phyloP scores from a whole-genome alignment of 331 rosid genomes.

The Acacia pycnantha region DNA sequence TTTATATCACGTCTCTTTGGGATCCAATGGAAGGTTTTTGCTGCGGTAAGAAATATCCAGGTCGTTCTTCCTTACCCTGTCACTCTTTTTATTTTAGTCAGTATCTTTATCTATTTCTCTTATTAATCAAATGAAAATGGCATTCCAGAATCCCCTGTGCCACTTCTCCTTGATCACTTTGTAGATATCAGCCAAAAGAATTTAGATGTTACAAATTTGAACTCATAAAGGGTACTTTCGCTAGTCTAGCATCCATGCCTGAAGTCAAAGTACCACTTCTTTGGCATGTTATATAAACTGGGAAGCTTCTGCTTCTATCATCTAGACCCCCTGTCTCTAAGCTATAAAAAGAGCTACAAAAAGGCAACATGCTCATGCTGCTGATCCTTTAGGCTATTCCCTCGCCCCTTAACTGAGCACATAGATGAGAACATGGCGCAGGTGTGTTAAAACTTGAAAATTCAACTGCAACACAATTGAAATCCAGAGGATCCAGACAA shows the following conservation, averaged over 20 bases:
- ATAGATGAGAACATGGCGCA: neutral
- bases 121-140: neutral
- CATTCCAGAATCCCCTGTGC: neutral
- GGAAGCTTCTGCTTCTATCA: neutral
- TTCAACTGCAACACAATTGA: neutral
- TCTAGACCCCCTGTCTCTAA: neutral
- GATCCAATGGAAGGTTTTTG: neutral
- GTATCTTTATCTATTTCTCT: neutral
- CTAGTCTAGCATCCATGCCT: neutral
- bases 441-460: neutral
- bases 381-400: neutral
- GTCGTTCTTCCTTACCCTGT: neutral
- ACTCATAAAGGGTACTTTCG: neutral
- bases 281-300: neutral
- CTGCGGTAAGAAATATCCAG: neutral
- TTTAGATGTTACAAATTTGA: neutral
- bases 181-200: neutral
- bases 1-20: neutral
- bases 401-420: neutral
- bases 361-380: neutral
- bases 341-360: neutral
- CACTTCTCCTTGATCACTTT: neutral
- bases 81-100: neutral
- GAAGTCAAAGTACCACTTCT: constrained; percentile 1
- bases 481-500: neutral